Base-by-base conservation (phyloP, 345 rosid genomes). In the Linum tenue region DNA sequence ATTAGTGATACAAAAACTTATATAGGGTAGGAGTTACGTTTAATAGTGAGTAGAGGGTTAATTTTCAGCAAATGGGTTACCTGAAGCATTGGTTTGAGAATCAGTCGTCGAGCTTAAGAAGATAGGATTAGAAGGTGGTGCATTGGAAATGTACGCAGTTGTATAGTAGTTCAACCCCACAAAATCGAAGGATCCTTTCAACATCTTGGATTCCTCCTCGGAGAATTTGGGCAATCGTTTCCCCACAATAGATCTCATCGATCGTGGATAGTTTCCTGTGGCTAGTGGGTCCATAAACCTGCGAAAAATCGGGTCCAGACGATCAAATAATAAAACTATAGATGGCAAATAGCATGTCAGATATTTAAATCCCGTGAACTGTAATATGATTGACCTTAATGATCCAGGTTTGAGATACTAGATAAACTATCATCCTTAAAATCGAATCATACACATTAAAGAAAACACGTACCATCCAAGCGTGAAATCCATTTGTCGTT, bases 401-500 rank as follows among this genome's bases (percentile, higher is more conserved):
- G 3, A 50, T 39, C 9, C 1, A 37, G 5, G 38, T 2, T 22
- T 11, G 12, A 37, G 5, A 12, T 5, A 22, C 31, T 22, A 22
- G 31, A 22, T 22, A 1, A 22, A 22, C 31, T 22, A 22, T 22
- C 31, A 22, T 22, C 22, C 5, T 17, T 12, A 22, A 64, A 51
- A 31, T 44, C 35, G 6, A 4, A 10, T 7, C 10, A 22, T 22
- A 22, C 2, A 15, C 10, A 7, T 17, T 15, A 7, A 2, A 7
- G 11, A 16, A 40, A 38, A 31, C 2, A 48, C 63, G 15, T 82
- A 92, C 98, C 97, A 92, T 76, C 98, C 98, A 68, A 92, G 73
- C 74, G 81, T 89, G 79, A 92, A 92, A 76, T 89, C 97, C 37
- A 92, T 70, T 60, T 92, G 91, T 81, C 92, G 69, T 41, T 76